Percentiles rank a stretch among this genome's conserved stretches.
Conservation (phyloP, 257 asterid genomes). For the Cynanchum wilfordii region DNA sequence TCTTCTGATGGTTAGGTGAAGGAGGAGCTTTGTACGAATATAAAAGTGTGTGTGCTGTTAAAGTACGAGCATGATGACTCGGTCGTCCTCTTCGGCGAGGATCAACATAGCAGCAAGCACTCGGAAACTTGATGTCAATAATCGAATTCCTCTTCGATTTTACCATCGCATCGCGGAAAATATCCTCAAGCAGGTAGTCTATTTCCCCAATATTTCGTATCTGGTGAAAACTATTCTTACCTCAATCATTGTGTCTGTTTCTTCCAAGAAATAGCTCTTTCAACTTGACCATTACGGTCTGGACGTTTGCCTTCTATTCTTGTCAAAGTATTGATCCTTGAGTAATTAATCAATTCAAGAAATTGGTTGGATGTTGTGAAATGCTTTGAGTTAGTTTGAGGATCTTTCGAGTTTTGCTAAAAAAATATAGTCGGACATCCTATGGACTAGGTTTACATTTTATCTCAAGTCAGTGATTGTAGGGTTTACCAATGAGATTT, state of each 20-base stretch:
- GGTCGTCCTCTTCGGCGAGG: constrained; percentile 48
- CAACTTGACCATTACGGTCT: neutral
- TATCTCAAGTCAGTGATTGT: neutral
- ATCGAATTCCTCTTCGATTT: constrained; percentile 50
- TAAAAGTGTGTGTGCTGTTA: neutral
- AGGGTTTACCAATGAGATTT: neutral
- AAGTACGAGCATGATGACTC: constrained; percentile 33
- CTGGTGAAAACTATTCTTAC: neutral
- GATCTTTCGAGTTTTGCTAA: neutral
- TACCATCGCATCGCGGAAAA: constrained; percentile 76
- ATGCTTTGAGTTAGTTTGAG: neutral
- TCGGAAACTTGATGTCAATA: constrained; percentile 65
- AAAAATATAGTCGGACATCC: neutral
- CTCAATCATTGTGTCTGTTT: neutral
- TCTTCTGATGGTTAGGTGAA: neutral
- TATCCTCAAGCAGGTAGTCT: constrained; percentile 68
- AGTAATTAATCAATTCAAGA: neutral
- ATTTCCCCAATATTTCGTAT: neutral
- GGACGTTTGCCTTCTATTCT: neutral
- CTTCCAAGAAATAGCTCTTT: neutral
- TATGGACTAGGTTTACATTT: neutral
- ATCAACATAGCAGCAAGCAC: constrained; percentile 62
- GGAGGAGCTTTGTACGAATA: neutral
- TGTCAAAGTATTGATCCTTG: neutral
- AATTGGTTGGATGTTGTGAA: neutral